Evolutionary conservation across 2,329 filamentous ascomycete genomes (phyloP), one percentile per base, ranked within the genome.

Genomic region (Mycosphaerella sp.): DNA sequence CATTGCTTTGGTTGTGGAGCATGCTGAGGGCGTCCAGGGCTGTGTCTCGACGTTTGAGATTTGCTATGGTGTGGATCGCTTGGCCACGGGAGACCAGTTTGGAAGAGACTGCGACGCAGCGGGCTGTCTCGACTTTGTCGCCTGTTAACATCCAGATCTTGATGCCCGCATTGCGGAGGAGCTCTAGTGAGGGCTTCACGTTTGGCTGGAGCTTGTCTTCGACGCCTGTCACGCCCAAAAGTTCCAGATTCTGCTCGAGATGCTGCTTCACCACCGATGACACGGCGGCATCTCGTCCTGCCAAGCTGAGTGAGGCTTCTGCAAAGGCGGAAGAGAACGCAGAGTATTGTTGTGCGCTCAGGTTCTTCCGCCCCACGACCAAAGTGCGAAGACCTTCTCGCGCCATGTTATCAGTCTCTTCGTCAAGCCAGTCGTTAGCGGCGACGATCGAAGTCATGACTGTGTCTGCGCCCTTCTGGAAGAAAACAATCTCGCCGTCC

Each of bases 111-210:
- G 93, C 94, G 10, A 98, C 91, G 70, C 93, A 98, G 32, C 93
- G 84, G 13, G 93, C 93, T 12, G 93, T 98, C 71, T 98, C 93
- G 2, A 98, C 88, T 71, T 98, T 98, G 76, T 98, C 93, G 41
- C 93, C 93, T 0, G 93, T 98, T 67, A 98, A 76, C 93, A 98
- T 98, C 93, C 93, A 98, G 44, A 98, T 97, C 70, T 97, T 97
- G 72, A 98, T 93, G 21, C 93, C 93, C 0, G 93, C 93, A 63
- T 98, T 98, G 59, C 93, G 87, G 46, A 98, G 79, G 4, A 98
- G 80, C 69, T 98, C 94, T 5, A 98, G 77, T 0, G 89, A 95
- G 1, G 91, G 87, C 68, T 97, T 98, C 64, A 98, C 93, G 64
- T 97, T 89, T 57, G 84, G 85, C 68, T 98, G 93, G 10, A 98